phyloP scores from a whole-genome alignment of 169 alveolate genomes.

The Pseudocohnilembus persalinus region DNA sequence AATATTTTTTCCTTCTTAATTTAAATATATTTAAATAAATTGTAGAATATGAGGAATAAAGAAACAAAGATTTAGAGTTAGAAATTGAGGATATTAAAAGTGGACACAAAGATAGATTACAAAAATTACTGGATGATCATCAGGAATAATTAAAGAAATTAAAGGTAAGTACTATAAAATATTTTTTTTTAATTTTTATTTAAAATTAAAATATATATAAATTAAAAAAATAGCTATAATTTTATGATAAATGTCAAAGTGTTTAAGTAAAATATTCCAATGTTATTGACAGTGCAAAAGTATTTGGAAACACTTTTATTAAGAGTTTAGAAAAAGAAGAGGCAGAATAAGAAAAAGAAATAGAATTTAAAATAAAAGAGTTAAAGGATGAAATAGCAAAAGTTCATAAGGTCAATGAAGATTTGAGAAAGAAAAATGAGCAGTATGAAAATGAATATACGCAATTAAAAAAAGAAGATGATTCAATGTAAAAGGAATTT shows the following conservation, averaged over 20 bases:
- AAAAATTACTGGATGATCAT: slow-evolving; percentile 28
- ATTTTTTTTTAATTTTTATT: not conserved
- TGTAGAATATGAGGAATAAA: slow-evolving; percentile 36
- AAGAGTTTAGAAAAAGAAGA: slow-evolving; percentile 44
- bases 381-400: slow-evolving; percentile 41
- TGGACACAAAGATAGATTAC: slow-evolving; percentile 23
- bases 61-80: slow-evolving; percentile 45
- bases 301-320: slow-evolving; percentile 42
- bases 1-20: not conserved
- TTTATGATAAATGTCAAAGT: slow-evolving; percentile 45
- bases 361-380: slow-evolving; percentile 46
- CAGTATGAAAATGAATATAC: slow-evolving; percentile 18
- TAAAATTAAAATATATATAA: not conserved
- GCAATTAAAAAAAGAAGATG: slow-evolving; percentile 38
- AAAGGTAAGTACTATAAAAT: not conserved
- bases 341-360: slow-evolving; percentile 46
- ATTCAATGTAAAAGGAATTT: slow-evolving; percentile 22
- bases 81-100: slow-evolving; percentile 36
- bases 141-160: slow-evolving; percentile 35
- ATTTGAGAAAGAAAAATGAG: slow-evolving; percentile 31
- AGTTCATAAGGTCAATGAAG: slow-evolving; percentile 37
- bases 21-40: not conserved
- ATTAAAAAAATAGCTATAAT: slow-evolving; percentile 15
- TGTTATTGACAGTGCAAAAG: slow-evolving; percentile 49
- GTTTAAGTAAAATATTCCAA: slow-evolving; percentile 45